These are phyloP conservation scores for Boehmeria nivea DNA, from an alignment of 306 rosid genomes.

Conservation along the genomic window DNA sequence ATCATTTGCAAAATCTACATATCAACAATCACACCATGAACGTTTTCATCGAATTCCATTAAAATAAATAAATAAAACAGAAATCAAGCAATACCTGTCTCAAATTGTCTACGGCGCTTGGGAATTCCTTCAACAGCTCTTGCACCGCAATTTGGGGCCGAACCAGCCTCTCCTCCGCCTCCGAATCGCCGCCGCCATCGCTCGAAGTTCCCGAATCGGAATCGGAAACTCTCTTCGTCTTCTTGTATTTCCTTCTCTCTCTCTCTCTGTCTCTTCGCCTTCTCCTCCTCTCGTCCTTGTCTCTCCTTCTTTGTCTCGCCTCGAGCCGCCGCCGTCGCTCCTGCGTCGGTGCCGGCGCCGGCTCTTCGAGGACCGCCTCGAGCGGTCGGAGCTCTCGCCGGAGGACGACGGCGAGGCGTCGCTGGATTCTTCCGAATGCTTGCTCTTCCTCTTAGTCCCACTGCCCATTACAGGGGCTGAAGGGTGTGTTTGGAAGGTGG, in stretches of 20 bases:
- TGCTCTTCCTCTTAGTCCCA: conserved; percentile 37
- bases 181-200: conserved; percentile 24
- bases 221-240: conserved; percentile 24
- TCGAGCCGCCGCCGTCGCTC: conserved; percentile 34
- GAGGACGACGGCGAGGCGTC: conserved; percentile 26
- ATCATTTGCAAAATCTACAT: conserved; percentile 80
- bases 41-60: too few relatives aligned
- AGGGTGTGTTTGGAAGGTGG: neutral
- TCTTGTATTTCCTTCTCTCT: conserved; percentile 33
- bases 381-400: conserved; percentile 38
- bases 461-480: conserved; percentile 30
- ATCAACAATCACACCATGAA: conserved; percentile 15
- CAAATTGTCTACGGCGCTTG: conserved; percentile 65
- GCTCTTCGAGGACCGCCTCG: conserved; percentile 46
- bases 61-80: neutral
- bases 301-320: conserved; percentile 48
- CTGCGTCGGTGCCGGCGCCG: conserved; percentile 45
- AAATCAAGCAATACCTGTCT: conserved; percentile 42
- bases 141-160: conserved; percentile 41
- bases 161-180: conserved; percentile 25
- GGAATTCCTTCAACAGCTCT: conserved; percentile 58
- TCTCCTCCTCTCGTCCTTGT: conserved; percentile 34
- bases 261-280: conserved; percentile 34
- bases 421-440: conserved; percentile 29
- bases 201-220: conserved; percentile 27